Percentiles rank a stretch among this genome's conserved stretches.
phyloP scores from a whole-genome alignment of 2,329 filamentous ascomycete species.

The Trichoderma harzianum region DNA sequence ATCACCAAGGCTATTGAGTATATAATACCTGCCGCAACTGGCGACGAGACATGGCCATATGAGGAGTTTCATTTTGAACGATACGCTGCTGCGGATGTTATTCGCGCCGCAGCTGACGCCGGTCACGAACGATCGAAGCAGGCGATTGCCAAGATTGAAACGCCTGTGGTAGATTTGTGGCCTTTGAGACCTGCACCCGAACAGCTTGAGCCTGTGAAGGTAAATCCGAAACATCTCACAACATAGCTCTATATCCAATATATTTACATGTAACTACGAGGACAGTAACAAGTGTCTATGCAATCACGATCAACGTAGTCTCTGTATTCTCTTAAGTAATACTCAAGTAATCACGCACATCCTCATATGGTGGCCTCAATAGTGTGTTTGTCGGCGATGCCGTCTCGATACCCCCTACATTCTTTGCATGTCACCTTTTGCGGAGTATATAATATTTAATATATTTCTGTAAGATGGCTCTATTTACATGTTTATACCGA shows the following conservation, averaged over 20 bases:
- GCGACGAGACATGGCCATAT: background rate
- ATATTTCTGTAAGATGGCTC: background rate
- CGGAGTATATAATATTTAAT: background rate
- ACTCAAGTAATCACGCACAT: background rate
- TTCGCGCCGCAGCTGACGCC: constrained; percentile 11
- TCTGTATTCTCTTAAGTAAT: background rate
- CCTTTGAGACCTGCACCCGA: constrained; percentile 7
- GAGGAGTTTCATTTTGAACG: constrained; percentile 2
- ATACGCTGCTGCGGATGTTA: constrained; percentile 9
- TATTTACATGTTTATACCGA: background rate
- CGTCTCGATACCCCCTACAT: background rate
- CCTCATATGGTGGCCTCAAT: background rate
- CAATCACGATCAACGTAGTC: background rate
- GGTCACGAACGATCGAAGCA: background rate
- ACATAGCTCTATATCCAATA: background rate
- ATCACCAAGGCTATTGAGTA: constrained; percentile 11
- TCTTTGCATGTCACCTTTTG: background rate
- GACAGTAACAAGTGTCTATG: background rate
- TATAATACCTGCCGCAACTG: constrained; percentile 10
- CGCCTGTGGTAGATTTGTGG: constrained; percentile 6
- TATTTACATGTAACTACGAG: background rate
- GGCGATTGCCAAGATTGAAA: background rate
- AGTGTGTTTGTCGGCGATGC: background rate
- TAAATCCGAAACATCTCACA: background rate
- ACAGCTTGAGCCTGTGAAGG: constrained; percentile 8